These are phyloP conservation scores for Aspergillus flavus DNA, from an alignment of 2,329 filamentous ascomycete species.

Conservation along the genomic window DNA sequence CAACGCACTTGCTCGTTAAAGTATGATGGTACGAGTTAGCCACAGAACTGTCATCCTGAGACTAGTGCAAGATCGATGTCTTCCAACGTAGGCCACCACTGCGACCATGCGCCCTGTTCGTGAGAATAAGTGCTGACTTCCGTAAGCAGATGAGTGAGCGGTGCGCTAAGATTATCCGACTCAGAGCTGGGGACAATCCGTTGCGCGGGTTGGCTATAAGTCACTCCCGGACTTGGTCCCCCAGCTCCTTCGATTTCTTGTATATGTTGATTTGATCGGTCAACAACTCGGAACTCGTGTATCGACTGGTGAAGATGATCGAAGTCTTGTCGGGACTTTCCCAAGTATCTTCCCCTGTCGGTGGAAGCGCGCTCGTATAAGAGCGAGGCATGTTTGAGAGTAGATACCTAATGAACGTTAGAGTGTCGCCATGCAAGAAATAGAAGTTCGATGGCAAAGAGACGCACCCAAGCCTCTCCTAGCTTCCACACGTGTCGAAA, in stretches of 20 bases:
- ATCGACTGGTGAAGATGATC: conserved; percentile 2
- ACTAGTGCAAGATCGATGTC: conserved; percentile 1
- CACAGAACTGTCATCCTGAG: neutral
- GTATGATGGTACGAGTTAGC: neutral
- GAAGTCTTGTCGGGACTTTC: conserved; percentile 1
- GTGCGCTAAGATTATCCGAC: neutral
- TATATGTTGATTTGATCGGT: conserved; percentile 1
- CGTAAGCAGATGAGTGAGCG: neutral
- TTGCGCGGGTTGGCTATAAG: neutral
- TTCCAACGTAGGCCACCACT: conserved; percentile 5
- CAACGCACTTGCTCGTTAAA: neutral
- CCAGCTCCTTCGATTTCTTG: conserved; percentile 4
- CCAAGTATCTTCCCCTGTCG: neutral
- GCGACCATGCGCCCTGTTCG: conserved; percentile 3
- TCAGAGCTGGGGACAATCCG: neutral
- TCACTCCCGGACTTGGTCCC: neutral
- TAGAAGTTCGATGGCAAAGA: neutral
- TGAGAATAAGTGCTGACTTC: conserved; percentile 1
- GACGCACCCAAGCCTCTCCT: conserved; percentile 2
- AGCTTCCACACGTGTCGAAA: conserved; percentile 6
- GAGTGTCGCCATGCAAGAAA: neutral
- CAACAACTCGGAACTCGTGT: conserved; percentile 5
- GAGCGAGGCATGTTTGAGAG: neutral
- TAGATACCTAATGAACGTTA: neutral
- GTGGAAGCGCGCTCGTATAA: conserved; percentile 1